A percentile compares a stretch with the other conserved stretches of the same genome.
phyloP scores from a whole-genome alignment of 2,329 filamentous ascomycete species.

The Chaetoscypha palmicola region DNA sequence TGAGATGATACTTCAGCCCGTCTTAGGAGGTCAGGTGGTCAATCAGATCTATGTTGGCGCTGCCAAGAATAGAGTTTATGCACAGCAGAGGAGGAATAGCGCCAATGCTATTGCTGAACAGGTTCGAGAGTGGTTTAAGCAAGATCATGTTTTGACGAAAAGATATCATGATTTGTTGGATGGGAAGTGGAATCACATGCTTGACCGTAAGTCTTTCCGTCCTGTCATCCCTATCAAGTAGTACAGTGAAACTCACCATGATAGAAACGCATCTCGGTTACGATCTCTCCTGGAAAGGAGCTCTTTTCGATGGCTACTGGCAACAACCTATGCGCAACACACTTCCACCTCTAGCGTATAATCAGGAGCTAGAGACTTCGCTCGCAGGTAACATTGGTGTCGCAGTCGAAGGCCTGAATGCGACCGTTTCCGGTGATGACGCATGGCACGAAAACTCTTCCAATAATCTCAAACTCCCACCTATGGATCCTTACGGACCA shows the following conservation, averaged over 20 bases:
- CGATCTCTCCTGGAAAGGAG: slow-evolving; percentile 24
- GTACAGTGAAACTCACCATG: slow-evolving; percentile 29
- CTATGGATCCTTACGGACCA: slow-evolving; percentile 52
- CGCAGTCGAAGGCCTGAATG: slow-evolving; percentile 57
- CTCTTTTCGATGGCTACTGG: slow-evolving; percentile 39
- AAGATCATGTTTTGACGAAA: slow-evolving; percentile 48
- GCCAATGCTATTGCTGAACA: slow-evolving; percentile 47
- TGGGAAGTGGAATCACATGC: slow-evolving; percentile 57
- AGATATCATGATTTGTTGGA: slow-evolving; percentile 50
- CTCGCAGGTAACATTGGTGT: slow-evolving; percentile 58
- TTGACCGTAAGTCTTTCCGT: slow-evolving; percentile 40
- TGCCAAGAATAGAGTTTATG: slow-evolving; percentile 48
- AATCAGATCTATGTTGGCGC: slow-evolving; percentile 46
- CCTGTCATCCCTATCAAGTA: too few relatives aligned
- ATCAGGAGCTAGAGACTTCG: slow-evolving; percentile 49
- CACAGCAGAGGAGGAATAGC: slow-evolving; percentile 47
- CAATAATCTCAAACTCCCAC: slow-evolving; percentile 46
- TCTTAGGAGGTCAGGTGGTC: slow-evolving; percentile 49
- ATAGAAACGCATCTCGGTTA: slow-evolving; percentile 47
- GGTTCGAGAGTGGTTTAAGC: slow-evolving; percentile 47
- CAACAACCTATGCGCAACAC: slow-evolving; percentile 68
- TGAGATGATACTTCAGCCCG: slow-evolving; percentile 54
- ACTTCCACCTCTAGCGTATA: slow-evolving; percentile 53
- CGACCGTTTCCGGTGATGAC: slow-evolving; percentile 61
- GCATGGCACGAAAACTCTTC: slow-evolving; percentile 50